Evolutionary conservation across 2,329 filamentous ascomycete species (phyloP).

Genomic region (Penicillium sp.): DNA sequence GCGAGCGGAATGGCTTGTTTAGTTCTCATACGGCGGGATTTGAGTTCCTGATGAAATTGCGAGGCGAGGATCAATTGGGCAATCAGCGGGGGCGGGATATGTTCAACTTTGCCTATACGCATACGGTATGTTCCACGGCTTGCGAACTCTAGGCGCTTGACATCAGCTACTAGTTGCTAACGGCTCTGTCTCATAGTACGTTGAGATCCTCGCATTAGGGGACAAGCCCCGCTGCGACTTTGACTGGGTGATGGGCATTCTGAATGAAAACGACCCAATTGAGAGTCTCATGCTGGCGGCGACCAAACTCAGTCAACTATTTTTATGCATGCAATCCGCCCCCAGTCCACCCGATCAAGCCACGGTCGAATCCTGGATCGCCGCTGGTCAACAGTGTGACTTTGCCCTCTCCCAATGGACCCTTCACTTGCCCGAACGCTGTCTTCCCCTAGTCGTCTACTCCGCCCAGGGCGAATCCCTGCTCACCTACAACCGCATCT

Average conservation of each 20-base stretch:
- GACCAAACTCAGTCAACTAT: constrained; percentile 35
- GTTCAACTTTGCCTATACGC: constrained; percentile 41
- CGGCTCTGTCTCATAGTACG: constrained; percentile 26
- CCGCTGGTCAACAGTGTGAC: constrained; percentile 27
- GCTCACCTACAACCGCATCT: constrained; percentile 36
- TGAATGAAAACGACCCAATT: constrained; percentile 34
- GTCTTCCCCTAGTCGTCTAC: constrained; percentile 38
- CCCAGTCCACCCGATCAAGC: constrained; percentile 18
- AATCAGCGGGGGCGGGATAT: constrained; percentile 37
- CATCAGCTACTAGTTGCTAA: not conserved
- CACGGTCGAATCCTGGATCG: constrained; percentile 29
- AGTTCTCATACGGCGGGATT: constrained; percentile 42
- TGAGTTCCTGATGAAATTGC: constrained; percentile 37
- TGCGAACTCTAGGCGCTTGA: not conserved
- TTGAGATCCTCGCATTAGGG: constrained; percentile 39
- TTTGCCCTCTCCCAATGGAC: constrained; percentile 35
- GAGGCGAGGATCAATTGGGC: constrained; percentile 34
- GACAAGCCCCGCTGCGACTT: constrained; percentile 33
- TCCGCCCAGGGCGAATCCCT: constrained; percentile 32
- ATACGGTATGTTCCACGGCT: constrained; percentile 31
- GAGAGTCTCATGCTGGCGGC: constrained; percentile 35
- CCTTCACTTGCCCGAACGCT: constrained; percentile 33
- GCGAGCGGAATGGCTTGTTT: constrained; percentile 37
- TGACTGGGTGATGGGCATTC: constrained; percentile 31
- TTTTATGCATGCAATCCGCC: constrained; percentile 24